Evolutionary conservation across 768 basidiomycete genomes (phyloP).

Genomic region (Suillus occidentalis): DNA sequence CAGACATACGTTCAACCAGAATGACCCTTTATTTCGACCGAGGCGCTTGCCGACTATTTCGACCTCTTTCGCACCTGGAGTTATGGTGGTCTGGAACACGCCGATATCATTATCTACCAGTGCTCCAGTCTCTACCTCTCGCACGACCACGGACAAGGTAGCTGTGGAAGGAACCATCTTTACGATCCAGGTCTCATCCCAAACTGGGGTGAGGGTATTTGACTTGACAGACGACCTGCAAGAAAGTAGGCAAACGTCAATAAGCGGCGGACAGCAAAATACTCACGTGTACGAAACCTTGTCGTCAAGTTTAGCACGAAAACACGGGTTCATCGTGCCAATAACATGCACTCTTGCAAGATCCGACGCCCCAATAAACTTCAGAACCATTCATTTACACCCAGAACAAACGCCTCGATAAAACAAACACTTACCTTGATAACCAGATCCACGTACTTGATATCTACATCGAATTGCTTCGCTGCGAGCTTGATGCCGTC

Average conservation of each 20-base stretch:
- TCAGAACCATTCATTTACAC: conserved; percentile 11
- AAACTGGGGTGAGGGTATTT: conserved; percentile 60
- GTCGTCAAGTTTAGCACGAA: conserved; percentile 65
- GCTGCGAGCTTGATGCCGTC: conserved; percentile 32
- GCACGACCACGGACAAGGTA: conserved; percentile 55
- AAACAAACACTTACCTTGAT: conserved; percentile 44
- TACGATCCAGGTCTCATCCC: conserved; percentile 75
- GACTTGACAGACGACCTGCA: conserved; percentile 63
- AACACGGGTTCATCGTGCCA: conserved; percentile 66
- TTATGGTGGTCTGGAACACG: conserved; percentile 52
- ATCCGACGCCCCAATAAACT: conserved; percentile 73
- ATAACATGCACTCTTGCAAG: conserved; percentile 73
- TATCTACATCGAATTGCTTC: conserved; percentile 33
- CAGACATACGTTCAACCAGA: conserved; percentile 63
- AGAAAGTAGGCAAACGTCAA: not conserved
- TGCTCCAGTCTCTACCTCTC: conserved; percentile 65
- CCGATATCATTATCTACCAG: conserved; percentile 66
- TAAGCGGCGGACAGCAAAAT: conserved; percentile 6
- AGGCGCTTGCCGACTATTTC: conserved; percentile 57
- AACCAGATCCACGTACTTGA: conserved; percentile 55
- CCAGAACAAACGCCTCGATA: not conserved
- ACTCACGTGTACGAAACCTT: conserved; percentile 64
- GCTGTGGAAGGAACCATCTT: conserved; percentile 73
- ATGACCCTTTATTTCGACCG: conserved; percentile 53
- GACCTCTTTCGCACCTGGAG: conserved; percentile 61